Evolutionary conservation across 345 rosid species (phyloP).

Genomic region (Eutrema heterophyllum): DNA sequence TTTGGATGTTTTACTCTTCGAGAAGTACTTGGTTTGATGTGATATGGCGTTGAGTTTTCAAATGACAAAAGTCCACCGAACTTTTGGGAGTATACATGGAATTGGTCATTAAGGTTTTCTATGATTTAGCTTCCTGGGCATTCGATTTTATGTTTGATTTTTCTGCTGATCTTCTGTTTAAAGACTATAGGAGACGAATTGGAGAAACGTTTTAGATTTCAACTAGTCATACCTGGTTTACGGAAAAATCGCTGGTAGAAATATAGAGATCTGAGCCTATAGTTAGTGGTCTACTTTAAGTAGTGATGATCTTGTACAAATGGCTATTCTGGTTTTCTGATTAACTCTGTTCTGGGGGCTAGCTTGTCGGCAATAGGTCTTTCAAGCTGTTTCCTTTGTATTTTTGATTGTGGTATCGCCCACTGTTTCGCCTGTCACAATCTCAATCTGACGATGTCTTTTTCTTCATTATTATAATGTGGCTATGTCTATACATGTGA

Average conservation of each 20-base stretch:
- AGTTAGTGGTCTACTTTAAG: conserved; percentile 14
- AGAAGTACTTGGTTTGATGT: background rate
- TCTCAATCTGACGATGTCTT: background rate
- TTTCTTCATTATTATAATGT: conserved; percentile 6
- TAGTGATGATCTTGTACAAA: background rate
- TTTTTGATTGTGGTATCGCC: conserved; percentile 7
- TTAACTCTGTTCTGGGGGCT: conserved; percentile 2
- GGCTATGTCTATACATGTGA: conserved; percentile 20
- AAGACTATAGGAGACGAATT: background rate
- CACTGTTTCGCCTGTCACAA: conserved; percentile 20
- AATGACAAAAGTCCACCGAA: conserved; percentile 3
- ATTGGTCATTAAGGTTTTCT: background rate
- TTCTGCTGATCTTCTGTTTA: background rate
- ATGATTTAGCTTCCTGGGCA: background rate
- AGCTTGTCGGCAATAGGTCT: conserved; percentile 8
- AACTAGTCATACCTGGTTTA: background rate
- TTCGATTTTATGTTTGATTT: background rate
- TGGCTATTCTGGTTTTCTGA: background rate
- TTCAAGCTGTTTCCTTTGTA: background rate
- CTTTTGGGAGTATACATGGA: background rate
- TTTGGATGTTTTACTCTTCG: background rate
- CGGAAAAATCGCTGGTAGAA: background rate
- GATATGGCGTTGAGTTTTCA: background rate
- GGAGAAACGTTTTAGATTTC: background rate
- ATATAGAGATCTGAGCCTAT: conserved; percentile 28